Evolutionary conservation across 352 stramenopile genomes (phyloP), one percentile per base, ranked within the genome.

Genomic region (Globisporangium paroecandrum): DNA sequence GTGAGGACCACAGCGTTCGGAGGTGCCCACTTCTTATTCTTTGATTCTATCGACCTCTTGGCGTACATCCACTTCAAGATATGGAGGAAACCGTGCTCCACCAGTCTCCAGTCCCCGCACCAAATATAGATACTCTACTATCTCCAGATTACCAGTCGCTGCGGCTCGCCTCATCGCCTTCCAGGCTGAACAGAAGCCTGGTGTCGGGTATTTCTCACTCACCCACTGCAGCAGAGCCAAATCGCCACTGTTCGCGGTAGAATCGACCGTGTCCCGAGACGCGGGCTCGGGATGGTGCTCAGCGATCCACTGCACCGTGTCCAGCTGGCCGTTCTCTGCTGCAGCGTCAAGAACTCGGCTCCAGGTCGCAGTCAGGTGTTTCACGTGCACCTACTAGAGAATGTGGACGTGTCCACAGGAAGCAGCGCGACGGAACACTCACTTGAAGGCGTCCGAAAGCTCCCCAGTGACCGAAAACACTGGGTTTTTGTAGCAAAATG

Each of bases 371-470:
- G 85, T 75, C 1, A 46, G 59, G 20, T 83, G 67, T 47, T 89
- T 75, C 13, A 69, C 60, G 47, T 90, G 82, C 5, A 91, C 63
- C 71, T 75, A 91, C 25, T 69, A 51, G 1, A 93, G 77, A 29
- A 89, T 74, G 2, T 77, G 27, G 46, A 91, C 59, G 57, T 87
- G 79, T 0, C 81, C 81, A 24, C 77, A 67, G 2, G 70, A 70
- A 32, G 85, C 82, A 3, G 81, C 82, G 57, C 76, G 75, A 43
- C 83, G 69, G 67, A 91, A 86, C n/a, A 82, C 81, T 38, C 22
- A 5, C 29, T 4, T 41, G 43, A 65, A 58, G n/a, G 25, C 7
- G 2, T 13, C 9, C 8, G 60, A 49, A 27, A 58, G 57, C 46
- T 41, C 12, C 38, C 51, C 34, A 3, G 13, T 18, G 10, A 9